phyloP scores from a whole-genome alignment of 805 yeast genomes.

The Lachancea thermotolerans region DNA sequence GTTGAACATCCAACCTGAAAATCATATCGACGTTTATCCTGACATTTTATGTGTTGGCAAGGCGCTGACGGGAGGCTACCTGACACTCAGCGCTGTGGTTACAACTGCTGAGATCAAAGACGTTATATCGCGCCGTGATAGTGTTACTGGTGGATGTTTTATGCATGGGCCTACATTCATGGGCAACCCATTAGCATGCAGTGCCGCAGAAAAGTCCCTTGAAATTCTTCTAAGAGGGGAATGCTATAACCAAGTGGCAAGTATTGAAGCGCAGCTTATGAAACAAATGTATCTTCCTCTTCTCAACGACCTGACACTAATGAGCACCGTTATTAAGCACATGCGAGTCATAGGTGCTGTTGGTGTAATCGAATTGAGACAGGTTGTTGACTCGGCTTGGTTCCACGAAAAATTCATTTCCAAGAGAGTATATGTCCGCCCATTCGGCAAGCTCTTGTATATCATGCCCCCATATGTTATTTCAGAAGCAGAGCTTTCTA shows the following conservation, averaged over 20 bases:
- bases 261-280: constrained; percentile 17
- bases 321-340: constrained; percentile 11
- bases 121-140: constrained; percentile 14
- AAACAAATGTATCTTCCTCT: constrained; percentile 14
- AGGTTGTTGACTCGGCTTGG: constrained; percentile 17
- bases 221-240: constrained; percentile 20
- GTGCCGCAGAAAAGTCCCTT: constrained; percentile 20
- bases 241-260: constrained; percentile 17
- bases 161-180: constrained; percentile 30
- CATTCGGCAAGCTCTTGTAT: constrained; percentile 21
- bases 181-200: constrained; percentile 27
- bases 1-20: constrained; percentile 6
- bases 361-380: constrained; percentile 19
- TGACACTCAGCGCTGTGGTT: constrained; percentile 22
- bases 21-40: constrained; percentile 18
- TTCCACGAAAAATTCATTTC: constrained; percentile 15
- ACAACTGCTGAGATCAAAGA: constrained; percentile 14
- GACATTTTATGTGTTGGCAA: constrained; percentile 26
- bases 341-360: constrained; percentile 21
- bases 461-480: constrained; percentile 28
- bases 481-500: constrained; percentile 12
- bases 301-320: constrained; percentile 2
- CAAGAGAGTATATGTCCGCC: constrained; percentile 20
- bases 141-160: constrained; percentile 19
- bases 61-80: constrained; percentile 25